These are phyloP conservation scores for Ustilago shanxiensis DNA, from an alignment of 1,284 basidiomycete genomes.

Conservation along the genomic window DNA sequence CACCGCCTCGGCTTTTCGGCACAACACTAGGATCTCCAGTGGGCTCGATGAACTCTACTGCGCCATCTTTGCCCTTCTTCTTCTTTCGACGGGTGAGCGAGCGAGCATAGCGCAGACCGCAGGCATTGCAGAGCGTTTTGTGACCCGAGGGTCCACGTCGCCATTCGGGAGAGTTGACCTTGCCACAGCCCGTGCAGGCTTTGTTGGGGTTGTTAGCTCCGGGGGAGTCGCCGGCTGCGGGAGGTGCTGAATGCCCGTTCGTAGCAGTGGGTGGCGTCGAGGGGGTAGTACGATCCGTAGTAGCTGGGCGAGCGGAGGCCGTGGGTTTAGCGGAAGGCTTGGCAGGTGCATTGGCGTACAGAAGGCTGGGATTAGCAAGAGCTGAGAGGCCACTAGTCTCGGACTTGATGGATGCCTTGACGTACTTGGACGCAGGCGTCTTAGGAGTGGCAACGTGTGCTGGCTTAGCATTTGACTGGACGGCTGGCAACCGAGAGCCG, in stretches of 20 bases:
- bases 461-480: slow-evolving; percentile 3
- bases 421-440: slow-evolving; percentile 15
- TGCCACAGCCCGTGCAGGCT: slow-evolving; percentile 69
- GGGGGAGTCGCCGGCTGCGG: slow-evolving; percentile 18
- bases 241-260: slow-evolving; percentile 12
- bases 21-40: slow-evolving; percentile 58
- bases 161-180: slow-evolving; percentile 88
- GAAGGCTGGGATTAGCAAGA: slow-evolving; percentile 35
- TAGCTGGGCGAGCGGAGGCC: slow-evolving; percentile 9
- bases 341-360: slow-evolving; percentile 36
- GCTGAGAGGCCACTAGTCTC: slow-evolving; percentile 25
- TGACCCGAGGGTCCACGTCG: slow-evolving; percentile 75
- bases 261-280: not conserved
- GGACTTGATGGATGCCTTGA: slow-evolving; percentile 22
- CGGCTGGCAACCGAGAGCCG: not conserved
- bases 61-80: slow-evolving; percentile 60
- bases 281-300: slow-evolving; percentile 13
- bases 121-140: slow-evolving; percentile 69
- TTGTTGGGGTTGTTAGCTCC: slow-evolving; percentile 38
- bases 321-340: slow-evolving; percentile 12
- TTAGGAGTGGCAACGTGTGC: slow-evolving; percentile 30
- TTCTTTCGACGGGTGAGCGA: slow-evolving; percentile 60
- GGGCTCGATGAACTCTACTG: slow-evolving; percentile 55
- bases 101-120: slow-evolving; percentile 67
- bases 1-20: slow-evolving; percentile 60